Evolutionary conservation across 805 yeast species (phyloP).

Genomic region (Nadsonia fulvescens): DNA sequence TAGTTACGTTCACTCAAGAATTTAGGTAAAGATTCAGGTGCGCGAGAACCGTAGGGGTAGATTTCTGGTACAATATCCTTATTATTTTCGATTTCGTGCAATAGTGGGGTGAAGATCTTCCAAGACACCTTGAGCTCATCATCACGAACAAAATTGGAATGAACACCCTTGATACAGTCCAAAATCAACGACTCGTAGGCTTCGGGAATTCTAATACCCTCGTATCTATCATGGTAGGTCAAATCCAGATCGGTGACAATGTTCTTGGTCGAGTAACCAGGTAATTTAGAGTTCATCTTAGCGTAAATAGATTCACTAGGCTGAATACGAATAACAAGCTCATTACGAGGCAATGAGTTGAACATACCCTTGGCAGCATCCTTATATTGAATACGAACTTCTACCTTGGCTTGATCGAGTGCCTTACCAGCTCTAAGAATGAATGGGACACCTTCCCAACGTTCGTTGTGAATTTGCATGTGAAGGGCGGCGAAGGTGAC

Average conservation of each 20-base stretch:
- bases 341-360: conserved; percentile 70
- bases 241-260: conserved; percentile 81
- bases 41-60: conserved; percentile 84
- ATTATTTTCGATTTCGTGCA: conserved; percentile 47
- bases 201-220: conserved; percentile 89
- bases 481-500: conserved; percentile 84
- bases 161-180: conserved; percentile 82
- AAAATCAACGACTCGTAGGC: conserved; percentile 92
- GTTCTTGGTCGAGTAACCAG: conserved; percentile 72
- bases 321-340: conserved; percentile 83
- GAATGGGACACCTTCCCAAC: conserved; percentile 98
- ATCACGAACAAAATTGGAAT: conserved; percentile 93
- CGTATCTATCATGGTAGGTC: conserved; percentile 64
- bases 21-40: conserved; percentile 48
- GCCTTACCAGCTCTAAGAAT: conserved; percentile 96
- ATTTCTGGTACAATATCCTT: conserved; percentile 45
- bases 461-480: conserved; percentile 66
- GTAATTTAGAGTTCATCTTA: conserved; percentile 84
- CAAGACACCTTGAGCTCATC: conserved; percentile 91
- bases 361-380: conserved; percentile 73
- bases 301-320: conserved; percentile 88
- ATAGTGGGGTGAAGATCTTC: conserved; percentile 82
- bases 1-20: conserved; percentile 60
- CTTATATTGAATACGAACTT: conserved; percentile 82
- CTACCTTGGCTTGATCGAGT: conserved; percentile 86